Evolutionary conservation across 2,329 filamentous ascomycete species (phyloP), one percentile per base, ranked within the genome.

Genomic region (Fusarium buharicum): DNA sequence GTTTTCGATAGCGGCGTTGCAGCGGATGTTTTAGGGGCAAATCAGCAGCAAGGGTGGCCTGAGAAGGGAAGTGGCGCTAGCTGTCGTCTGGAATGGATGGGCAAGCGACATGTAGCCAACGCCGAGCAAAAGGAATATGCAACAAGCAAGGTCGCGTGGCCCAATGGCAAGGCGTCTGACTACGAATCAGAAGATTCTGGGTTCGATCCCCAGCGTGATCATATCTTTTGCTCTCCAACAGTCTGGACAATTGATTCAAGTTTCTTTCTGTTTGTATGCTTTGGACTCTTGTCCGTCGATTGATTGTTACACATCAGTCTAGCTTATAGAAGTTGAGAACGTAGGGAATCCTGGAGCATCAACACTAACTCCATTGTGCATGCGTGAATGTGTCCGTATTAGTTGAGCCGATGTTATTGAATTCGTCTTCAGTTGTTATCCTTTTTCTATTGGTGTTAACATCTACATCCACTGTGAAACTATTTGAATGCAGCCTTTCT

Each of bases 151-250:
- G 59, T 56, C 59, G 57, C 54, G 60, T 64, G 59, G 60, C 59
- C 60, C 59, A 64, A 64, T 66, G 66, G 66, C 64, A 68, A 68
- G 64, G 67, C 66, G 64, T 69, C 67, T 69, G 66, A 66, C 67
- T 69, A 69, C 67, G 66, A 69, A 69, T 69, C 67, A 69, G 67
- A 65, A 69, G 66, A 69, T 69, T 66, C 55, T 66, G 64, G 67
- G 67, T 69, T 69, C 66, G 67, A 69, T 59, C 67, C 67, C 66
- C 61, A 67, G 55, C 64, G 57, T 66, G 67, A 56, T 62, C 57
- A 62, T 3, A 6, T 7, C 12, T 18, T 61, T 57, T 61, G 20
- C 12, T 1, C 7, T 16, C n/a, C 2, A 14, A n/a, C 10, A 0
- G 1, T 11, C 28, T 33, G 4, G 1, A 20, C 3, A 18, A n/a